phyloP scores from a whole-genome alignment of 164 flowering plant genomes.

The Sextonia rubra region DNA sequence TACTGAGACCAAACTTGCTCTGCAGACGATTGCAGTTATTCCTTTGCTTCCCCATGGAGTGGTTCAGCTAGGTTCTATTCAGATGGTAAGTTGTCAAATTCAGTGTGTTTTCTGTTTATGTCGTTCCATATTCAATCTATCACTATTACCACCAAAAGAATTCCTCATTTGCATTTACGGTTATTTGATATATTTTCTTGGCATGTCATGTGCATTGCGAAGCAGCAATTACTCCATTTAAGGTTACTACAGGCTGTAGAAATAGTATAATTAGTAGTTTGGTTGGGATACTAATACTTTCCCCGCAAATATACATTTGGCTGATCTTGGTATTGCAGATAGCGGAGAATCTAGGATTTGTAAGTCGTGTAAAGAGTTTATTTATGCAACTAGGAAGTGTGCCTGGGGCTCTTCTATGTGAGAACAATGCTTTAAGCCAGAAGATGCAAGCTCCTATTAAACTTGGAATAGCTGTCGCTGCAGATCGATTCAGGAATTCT shows the following conservation, averaged over 20 bases:
- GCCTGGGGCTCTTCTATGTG: conserved; percentile 48
- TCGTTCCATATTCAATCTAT: too few relatives aligned
- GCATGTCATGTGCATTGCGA: too few relatives aligned
- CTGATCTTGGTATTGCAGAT: conserved; percentile 46
- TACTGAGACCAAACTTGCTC: conserved; percentile 17
- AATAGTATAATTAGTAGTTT: too few relatives aligned
- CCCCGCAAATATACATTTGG: neutral
- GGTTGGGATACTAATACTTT: too few relatives aligned
- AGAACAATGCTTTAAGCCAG: conserved; percentile 25
- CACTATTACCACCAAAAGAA: too few relatives aligned
- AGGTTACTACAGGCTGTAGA: too few relatives aligned
- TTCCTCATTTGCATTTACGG: too few relatives aligned
- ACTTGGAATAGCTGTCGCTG: conserved; percentile 18
- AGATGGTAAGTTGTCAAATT: conserved; percentile 44
- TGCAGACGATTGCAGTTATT: conserved; percentile 76
- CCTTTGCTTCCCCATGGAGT: conserved; percentile 59
- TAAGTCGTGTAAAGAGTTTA: conserved; percentile 57
- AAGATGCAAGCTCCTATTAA: conserved; percentile 23
- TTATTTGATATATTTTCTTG: too few relatives aligned
- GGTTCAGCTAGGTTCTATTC: conserved; percentile 69
- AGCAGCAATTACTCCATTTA: too few relatives aligned
- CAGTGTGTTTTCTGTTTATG: neutral
- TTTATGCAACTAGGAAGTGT: conserved; percentile 58
- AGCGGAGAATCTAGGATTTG: conserved; percentile 60
- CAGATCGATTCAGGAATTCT: conserved; percentile 16